These are phyloP conservation scores for Macrocybe sp. DNA, from an alignment of 1,284 basidiomycete species.

Conservation along the genomic window DNA sequence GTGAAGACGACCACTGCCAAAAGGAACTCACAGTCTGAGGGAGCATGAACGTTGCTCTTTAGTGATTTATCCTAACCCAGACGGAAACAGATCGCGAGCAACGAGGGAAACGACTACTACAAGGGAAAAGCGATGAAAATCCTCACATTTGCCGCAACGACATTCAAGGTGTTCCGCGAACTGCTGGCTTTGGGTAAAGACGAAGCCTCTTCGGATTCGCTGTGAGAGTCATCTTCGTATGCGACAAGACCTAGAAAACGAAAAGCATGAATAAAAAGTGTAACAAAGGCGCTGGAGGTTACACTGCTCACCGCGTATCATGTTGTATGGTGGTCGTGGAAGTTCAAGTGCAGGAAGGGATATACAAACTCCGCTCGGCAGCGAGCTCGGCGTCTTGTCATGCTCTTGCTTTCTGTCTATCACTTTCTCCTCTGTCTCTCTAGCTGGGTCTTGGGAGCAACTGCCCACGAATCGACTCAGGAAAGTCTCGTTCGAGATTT, in stretches of 20 bases:
- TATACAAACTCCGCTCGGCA: constrained; percentile 15
- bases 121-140: constrained; percentile 34
- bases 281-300: constrained; percentile 3
- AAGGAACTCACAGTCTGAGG: constrained; percentile 43
- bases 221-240: constrained; percentile 61
- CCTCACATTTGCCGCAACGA: constrained; percentile 52
- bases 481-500: constrained; percentile 32
- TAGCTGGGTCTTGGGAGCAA: constrained; percentile 26
- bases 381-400: constrained; percentile 12
- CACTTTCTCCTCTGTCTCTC: constrained; percentile 25
- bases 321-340: constrained; percentile 12
- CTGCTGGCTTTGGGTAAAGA: constrained; percentile 24
- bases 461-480: constrained; percentile 20
- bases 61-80: constrained; percentile 60
- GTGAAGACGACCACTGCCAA: constrained; percentile 1
- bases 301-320: constrained; percentile 36
- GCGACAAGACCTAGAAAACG: constrained; percentile 48
- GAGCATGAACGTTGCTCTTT: constrained; percentile 33
- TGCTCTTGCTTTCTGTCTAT: constrained; percentile 31
- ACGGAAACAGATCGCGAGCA: constrained; percentile 53
- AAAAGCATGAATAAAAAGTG: background rate
- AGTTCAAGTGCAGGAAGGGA: constrained; percentile 14
- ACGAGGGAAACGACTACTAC: constrained; percentile 59
- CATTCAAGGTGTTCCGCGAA: constrained; percentile 8
- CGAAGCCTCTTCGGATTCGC: constrained; percentile 46